These are phyloP conservation scores for Saccharomycopsis guyanensis DNA, from an alignment of 805 yeast species.

Conservation along the genomic window DNA sequence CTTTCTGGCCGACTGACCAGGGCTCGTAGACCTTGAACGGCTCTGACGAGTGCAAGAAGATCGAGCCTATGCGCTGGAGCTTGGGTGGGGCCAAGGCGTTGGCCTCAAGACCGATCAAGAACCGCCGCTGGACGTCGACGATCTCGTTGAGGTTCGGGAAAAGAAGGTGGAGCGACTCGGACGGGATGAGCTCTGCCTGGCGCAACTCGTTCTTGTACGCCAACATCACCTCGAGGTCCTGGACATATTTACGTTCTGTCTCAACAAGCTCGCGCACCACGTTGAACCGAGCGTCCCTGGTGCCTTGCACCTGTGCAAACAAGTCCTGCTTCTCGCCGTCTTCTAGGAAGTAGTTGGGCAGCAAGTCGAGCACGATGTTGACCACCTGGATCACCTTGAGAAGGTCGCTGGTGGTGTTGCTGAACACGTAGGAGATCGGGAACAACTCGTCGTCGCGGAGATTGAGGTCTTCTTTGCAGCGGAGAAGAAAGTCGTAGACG, in stretches of 20 bases:
- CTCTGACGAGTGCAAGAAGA: slow-evolving; percentile 69
- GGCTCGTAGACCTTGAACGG: slow-evolving; percentile 88
- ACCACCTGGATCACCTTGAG: slow-evolving; percentile 70
- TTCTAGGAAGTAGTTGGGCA: slow-evolving; percentile 31
- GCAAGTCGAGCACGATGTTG: slow-evolving; percentile 50
- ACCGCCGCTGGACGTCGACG: slow-evolving; percentile 86
- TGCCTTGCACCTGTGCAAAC: slow-evolving; percentile 22
- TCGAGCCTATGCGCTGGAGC: slow-evolving; percentile 80
- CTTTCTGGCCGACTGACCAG: slow-evolving; percentile 85
- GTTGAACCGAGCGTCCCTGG: slow-evolving; percentile 53
- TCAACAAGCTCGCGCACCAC: slow-evolving; percentile 79
- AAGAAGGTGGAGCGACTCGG: slow-evolving; percentile 70
- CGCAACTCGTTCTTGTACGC: slow-evolving; percentile 62
- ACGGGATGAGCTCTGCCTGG: slow-evolving; percentile 57
- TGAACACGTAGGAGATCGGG: slow-evolving; percentile 83
- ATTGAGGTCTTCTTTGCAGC: slow-evolving; percentile 69
- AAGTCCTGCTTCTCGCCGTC: slow-evolving; percentile 24
- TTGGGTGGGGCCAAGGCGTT: slow-evolving; percentile 67
- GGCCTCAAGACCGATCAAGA: slow-evolving; percentile 82
- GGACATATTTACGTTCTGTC: slow-evolving; percentile 89
- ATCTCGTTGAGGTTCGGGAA: slow-evolving; percentile 82
- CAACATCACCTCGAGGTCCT: slow-evolving; percentile 72
- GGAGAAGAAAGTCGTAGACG: slow-evolving; percentile 81
- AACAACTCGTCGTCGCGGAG: slow-evolving; percentile 78
- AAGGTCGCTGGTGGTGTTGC: slow-evolving; percentile 72